Evolutionary conservation across 2,329 filamentous ascomycete species (phyloP), one percentile per base, ranked within the genome.

Genomic region (Penicillium hesseltinei): DNA sequence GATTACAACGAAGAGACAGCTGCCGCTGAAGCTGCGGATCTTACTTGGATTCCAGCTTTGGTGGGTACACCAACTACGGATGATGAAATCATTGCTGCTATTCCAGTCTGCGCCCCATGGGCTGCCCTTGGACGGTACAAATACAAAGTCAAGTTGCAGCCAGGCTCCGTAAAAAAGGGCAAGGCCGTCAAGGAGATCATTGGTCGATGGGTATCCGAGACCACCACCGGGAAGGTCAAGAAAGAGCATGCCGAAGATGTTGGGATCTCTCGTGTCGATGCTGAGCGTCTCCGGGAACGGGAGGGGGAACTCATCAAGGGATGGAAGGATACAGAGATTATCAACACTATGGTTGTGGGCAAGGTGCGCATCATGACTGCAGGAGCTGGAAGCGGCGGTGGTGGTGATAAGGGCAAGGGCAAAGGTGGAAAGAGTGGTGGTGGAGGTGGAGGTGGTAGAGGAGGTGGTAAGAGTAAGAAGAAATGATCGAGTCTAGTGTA

Each of bases 111-210:
- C 54, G 85, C 85, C 10, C 85, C 85, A 1, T 88, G 85, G 85
- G 77, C 79, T n/a, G 81, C 85, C 0, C 72, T 88, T 54, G 76
- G 76, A 2, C 84, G 84, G 55, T 90, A 89, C 76, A 97, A 97
- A 76, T 97, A 97, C 80, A 95, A 95, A 75, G 90, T 88, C 53
- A 99, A 99, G 79, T 75, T 99, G 66, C 94, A 97, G 75, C 94
- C 94, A 0, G 94, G 94, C 0, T 77, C 86, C 0, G 83, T 88
- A 62, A 99, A 97, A 81, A 96, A 96, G 78, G 93, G 94, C 10
- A 97, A 97, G 73, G 92, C 92, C 0, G 86, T 96, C 47, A 91
- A 90, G 72, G 93, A 97, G 75, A 88, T 97, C 33, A 75, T 97
- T n/a, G 86, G 88, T 48, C 83, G 84, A 58, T 97, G 93, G 92